Evolutionary conservation across 164 flowering plant genomes (phyloP).

Genomic region (Akebia trifoliata): DNA sequence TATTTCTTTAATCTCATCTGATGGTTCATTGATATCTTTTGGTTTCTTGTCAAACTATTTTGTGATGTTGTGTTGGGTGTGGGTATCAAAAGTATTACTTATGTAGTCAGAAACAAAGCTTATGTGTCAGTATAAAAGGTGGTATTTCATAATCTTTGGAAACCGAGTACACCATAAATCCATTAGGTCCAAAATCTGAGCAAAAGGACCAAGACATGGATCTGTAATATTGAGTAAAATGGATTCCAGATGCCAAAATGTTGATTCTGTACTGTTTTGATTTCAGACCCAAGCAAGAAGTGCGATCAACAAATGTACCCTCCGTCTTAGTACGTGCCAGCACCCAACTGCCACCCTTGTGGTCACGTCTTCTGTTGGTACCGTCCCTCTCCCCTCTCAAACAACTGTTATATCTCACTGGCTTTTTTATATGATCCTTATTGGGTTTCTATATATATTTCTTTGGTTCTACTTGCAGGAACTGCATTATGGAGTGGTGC

Average conservation of each 20-base stretch:
- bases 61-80: background rate
- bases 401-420: background rate
- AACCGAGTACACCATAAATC: no score
- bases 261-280: background rate
- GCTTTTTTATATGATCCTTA: background rate
- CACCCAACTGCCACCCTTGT: constrained; percentile 95
- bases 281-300: constrained; percentile 43
- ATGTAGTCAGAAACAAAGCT: background rate
- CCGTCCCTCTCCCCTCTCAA: constrained; percentile 7
- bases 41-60: background rate
- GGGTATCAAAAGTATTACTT: background rate
- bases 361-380: constrained; percentile 99
- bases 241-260: background rate
- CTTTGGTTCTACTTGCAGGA: constrained; percentile 39
- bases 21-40: background rate
- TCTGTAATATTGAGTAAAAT: background rate
- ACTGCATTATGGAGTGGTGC: constrained; percentile 99
- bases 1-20: background rate
- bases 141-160: background rate
- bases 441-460: background rate
- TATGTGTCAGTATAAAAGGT: background rate
- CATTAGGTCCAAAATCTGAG: background rate
- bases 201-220: background rate
- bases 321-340: constrained; percentile 77
- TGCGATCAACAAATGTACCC: constrained; percentile 78